Evolutionary conservation across 495 filamentous ascomycete genomes (phyloP).

Genomic region (Podospora australis): DNA sequence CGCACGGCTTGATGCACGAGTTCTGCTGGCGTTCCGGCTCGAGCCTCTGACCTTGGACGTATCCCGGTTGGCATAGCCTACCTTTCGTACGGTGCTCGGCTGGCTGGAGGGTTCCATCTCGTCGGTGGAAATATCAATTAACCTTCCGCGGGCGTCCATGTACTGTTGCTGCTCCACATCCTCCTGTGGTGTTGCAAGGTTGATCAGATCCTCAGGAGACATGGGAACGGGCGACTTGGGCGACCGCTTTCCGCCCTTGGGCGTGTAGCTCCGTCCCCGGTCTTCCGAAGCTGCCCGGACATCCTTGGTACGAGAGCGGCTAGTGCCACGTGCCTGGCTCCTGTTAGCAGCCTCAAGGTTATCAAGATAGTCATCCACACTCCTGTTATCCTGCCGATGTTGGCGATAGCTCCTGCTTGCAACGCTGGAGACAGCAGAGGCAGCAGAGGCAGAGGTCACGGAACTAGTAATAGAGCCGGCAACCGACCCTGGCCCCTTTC

Average conservation of each 20-base stretch:
- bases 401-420: constrained; percentile 33
- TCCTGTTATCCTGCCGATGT: constrained; percentile 43
- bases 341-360: constrained; percentile 69
- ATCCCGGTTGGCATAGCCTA: constrained; percentile 30
- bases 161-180: constrained; percentile 9
- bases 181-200: constrained; percentile 42
- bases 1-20: constrained; percentile 15
- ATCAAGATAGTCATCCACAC: constrained; percentile 80
- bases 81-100: constrained; percentile 37
- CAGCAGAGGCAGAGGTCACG: constrained; percentile 23
- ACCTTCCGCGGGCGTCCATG: constrained; percentile 1
- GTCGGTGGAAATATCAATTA: constrained; percentile 20
- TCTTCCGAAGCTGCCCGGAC: constrained; percentile 60
- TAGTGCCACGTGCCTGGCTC: constrained; percentile 43
- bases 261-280: constrained; percentile 66
- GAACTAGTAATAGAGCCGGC: constrained; percentile 45
- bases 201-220: constrained; percentile 76
- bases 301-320: constrained; percentile 44
- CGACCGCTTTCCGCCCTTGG: constrained; percentile 70
- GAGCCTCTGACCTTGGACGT: constrained; percentile 28
- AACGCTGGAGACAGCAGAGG: constrained; percentile 30
- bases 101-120: constrained; percentile 33
- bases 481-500: constrained; percentile 40
- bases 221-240: constrained; percentile 87
- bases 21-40: constrained; percentile 44